Evolutionary conservation across 2,329 filamentous ascomycete genomes (phyloP).

Genomic region (Sporothrix mexicana): DNA sequence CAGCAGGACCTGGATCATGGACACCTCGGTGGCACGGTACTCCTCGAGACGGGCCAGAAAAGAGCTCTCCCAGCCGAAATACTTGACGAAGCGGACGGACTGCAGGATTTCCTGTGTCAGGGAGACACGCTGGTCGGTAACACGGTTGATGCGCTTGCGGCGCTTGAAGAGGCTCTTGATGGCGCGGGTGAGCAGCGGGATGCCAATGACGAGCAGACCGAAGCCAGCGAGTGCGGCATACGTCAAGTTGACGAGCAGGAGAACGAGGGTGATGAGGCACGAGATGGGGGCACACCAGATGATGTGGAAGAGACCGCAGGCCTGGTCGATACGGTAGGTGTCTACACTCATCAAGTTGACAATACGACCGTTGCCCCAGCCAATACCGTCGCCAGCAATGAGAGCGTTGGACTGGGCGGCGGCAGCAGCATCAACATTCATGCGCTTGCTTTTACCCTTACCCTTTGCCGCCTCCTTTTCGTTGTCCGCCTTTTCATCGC

Average conservation of each 20-base stretch:
- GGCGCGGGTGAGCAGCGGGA: conserved; percentile 77
- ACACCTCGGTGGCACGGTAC: conserved; percentile 78
- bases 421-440: conserved; percentile 35
- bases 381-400: conserved; percentile 71
- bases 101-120: conserved; percentile 91
- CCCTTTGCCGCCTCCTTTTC: conserved; percentile 47
- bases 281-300: conserved; percentile 85
- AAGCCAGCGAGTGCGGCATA: conserved; percentile 92
- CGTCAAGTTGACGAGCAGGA: conserved; percentile 84
- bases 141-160: conserved; percentile 82
- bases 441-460: conserved; percentile 39
- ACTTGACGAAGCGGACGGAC: conserved; percentile 94
- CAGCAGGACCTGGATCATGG: conserved; percentile 81
- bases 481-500: conserved; percentile 47
- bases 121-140: conserved; percentile 90
- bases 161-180: conserved; percentile 78
- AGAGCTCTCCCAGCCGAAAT: conserved; percentile 91
- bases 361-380: conserved; percentile 92
- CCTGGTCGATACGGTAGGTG: conserved; percentile 89
- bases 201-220: conserved; percentile 75
- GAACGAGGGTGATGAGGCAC: conserved; percentile 76
- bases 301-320: conserved; percentile 87
- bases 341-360: conserved; percentile 95
- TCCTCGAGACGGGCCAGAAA: conserved; percentile 78
- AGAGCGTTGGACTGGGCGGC: conserved; percentile 46